Evolutionary conservation across 2,329 filamentous ascomycete species (phyloP).

Genomic region (Aspergillus ustus): DNA sequence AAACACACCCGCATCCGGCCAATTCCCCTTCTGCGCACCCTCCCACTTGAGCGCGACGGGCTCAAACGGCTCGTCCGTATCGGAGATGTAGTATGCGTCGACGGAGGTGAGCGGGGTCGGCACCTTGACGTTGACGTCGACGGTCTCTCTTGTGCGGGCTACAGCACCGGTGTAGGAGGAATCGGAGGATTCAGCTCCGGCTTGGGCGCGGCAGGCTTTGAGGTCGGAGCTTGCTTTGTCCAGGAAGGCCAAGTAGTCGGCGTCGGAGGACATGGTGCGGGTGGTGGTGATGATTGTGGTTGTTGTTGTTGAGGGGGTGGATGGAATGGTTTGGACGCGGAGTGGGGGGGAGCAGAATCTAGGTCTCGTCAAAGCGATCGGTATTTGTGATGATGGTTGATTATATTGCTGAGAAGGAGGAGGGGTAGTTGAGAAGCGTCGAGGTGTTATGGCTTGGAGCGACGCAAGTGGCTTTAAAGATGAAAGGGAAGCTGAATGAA

Average conservation of each 20-base stretch:
- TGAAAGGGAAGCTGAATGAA: constrained; percentile 21
- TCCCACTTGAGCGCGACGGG: constrained; percentile 70
- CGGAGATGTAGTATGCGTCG: constrained; percentile 73
- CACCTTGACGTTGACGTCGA: constrained; percentile 58
- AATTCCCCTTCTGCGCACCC: constrained; percentile 36
- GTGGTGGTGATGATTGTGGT: neutral
- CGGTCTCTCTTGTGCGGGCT: constrained; percentile 43
- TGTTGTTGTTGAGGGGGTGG: neutral
- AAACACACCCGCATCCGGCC: constrained; percentile 41
- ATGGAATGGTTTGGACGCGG: neutral
- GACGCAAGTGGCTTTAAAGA: constrained; percentile 9
- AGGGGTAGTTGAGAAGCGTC: neutral
- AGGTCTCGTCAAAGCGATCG: neutral
- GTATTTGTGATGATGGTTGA: neutral
- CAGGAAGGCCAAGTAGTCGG: constrained; percentile 82
- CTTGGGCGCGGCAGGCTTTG: constrained; percentile 34
- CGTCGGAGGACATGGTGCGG: constrained; percentile 64
- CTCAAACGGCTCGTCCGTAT: constrained; percentile 85
- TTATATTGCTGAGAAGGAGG: neutral
- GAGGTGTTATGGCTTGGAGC: neutral
- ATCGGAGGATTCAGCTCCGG: constrained; percentile 19
- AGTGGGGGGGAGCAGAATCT: neutral
- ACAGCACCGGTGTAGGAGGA: constrained; percentile 31
- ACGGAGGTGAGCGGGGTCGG: constrained; percentile 63
- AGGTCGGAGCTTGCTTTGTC: constrained; percentile 81